Percentiles rank a stretch among this genome's conserved stretches.
Evolutionary conservation across 2,329 filamentous ascomycete genomes (phyloP).

Genomic region (Triangularia setosa): DNA sequence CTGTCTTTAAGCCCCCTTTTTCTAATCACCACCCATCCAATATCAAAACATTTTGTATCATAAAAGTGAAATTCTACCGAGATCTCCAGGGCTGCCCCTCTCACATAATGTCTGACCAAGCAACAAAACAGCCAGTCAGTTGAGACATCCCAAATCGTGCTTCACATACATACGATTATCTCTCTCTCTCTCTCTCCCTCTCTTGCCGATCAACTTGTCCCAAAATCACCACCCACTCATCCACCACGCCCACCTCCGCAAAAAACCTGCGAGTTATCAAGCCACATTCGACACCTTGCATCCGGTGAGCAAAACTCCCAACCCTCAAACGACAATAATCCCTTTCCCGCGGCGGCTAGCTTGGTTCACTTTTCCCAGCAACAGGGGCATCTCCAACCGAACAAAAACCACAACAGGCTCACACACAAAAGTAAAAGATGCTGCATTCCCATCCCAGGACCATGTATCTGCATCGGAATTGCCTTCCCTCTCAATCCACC

Average conservation of each 20-base stretch:
- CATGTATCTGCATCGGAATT: not conserved
- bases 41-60: not conserved
- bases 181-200: not conserved
- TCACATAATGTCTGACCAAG: not conserved
- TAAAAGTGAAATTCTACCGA: not conserved
- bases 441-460: not conserved
- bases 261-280: conserved; percentile 2
- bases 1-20: not conserved
- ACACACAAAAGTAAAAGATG: not conserved
- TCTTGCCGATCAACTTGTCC: not conserved
- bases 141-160: not conserved
- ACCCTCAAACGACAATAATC: not conserved
- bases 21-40: not conserved
- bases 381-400: conserved; percentile 5
- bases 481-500: too few relatives aligned
- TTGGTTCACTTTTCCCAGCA: not conserved
- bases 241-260: not conserved
- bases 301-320: not conserved
- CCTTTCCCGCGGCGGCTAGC: not conserved
- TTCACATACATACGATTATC: not conserved
- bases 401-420: not conserved
- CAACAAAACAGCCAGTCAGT: not conserved
- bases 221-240: not conserved
- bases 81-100: not conserved
- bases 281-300: conserved; percentile 4